Conservation (phyloP, 768 basidiomycete genomes). For the Tephrocybe sp. region DNA sequence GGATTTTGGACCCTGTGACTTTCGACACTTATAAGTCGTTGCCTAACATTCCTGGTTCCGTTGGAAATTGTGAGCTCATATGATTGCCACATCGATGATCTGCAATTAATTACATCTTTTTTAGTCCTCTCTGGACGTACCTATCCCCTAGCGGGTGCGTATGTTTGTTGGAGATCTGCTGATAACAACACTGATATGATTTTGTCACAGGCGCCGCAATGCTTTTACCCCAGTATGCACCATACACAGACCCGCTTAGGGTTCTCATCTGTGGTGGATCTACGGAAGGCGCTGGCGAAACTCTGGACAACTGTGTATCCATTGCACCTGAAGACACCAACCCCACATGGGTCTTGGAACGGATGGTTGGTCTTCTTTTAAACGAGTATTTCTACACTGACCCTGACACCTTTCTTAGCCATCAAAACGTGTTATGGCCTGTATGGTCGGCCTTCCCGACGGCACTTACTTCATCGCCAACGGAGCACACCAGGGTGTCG, state of each 20-base stretch:
- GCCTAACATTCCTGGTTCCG: constrained; percentile 76
- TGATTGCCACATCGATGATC: neutral
- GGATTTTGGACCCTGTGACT: constrained; percentile 65
- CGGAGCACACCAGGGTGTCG: constrained; percentile 67
- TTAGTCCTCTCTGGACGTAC: constrained; percentile 68
- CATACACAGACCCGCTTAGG: constrained; percentile 72
- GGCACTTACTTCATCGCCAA: constrained; percentile 80
- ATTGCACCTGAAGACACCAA: constrained; percentile 65
- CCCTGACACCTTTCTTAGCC: constrained; percentile 47
- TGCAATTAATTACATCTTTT: neutral
- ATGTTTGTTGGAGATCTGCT: neutral
- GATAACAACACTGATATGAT: neutral
- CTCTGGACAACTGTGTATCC: constrained; percentile 69
- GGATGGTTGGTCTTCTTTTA: constrained; percentile 57
- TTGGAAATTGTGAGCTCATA: constrained; percentile 52
- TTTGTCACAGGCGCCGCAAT: constrained; percentile 49
- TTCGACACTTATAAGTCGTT: constrained; percentile 59
- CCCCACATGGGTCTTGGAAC: constrained; percentile 69
- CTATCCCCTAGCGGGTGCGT: constrained; percentile 67
- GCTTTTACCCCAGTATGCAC: constrained; percentile 67
- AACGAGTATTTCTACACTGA: neutral
- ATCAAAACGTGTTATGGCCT: constrained; percentile 73
- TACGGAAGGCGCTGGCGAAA: constrained; percentile 48
- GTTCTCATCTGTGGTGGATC: constrained; percentile 79
- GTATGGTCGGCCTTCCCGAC: constrained; percentile 69